Conservation (phyloP, 345 rosid genomes). For the Eutrema yunnanense region DNA sequence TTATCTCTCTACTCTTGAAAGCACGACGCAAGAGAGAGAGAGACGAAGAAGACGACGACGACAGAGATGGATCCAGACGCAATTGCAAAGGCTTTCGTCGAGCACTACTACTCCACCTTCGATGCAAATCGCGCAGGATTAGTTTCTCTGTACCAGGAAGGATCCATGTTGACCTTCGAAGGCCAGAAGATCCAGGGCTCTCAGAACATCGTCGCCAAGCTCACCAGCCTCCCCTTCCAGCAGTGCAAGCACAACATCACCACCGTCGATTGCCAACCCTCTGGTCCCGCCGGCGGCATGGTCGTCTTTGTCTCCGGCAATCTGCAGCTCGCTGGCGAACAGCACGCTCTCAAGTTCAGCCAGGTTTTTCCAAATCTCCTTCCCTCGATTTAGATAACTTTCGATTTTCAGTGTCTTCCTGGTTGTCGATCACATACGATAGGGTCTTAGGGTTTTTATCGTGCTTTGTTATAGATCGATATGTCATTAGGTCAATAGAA, state of each 20-base stretch:
- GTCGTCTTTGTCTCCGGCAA: constrained; percentile 91
- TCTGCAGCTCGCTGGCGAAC: constrained; percentile 89
- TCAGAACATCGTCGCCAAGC: constrained; percentile 73
- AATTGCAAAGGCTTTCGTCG: constrained; percentile 79
- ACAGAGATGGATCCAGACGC: constrained; percentile 74
- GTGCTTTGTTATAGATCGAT: constrained; percentile 11
- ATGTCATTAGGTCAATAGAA: constrained; percentile 5
- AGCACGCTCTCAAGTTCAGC: constrained; percentile 94
- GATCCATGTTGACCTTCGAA: constrained; percentile 86
- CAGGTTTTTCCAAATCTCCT: constrained; percentile 44
- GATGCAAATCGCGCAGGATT: constrained; percentile 59
- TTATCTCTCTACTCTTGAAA: neutral
- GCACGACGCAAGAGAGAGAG: neutral
- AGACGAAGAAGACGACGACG: neutral
- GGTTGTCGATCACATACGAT: neutral
- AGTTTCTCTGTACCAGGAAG: constrained; percentile 71
- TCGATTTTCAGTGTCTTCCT: neutral
- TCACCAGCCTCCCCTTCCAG: constrained; percentile 79
- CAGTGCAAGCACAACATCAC: constrained; percentile 86
- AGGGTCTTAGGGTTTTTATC: neutral
- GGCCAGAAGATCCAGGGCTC: constrained; percentile 90
- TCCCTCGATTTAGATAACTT: neutral
- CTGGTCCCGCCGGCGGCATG: constrained; percentile 83
- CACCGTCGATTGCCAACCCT: constrained; percentile 94
- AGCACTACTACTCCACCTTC: constrained; percentile 87